Evolutionary conservation across 768 basidiomycete genomes (phyloP), one percentile per base, ranked within the genome.

Genomic region (Udeniomyces megalosporus): DNA sequence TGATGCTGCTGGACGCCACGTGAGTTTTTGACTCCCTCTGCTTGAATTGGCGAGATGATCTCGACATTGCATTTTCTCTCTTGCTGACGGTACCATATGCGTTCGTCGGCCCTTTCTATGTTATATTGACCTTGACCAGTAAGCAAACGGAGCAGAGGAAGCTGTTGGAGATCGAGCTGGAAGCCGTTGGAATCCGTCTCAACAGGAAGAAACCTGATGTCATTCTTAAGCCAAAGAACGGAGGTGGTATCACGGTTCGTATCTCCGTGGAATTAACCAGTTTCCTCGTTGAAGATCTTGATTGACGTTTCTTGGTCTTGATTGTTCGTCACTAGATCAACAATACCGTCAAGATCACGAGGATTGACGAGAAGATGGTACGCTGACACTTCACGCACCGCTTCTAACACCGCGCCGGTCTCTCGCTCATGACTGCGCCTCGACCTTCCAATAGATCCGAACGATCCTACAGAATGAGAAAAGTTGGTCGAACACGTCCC

Each of bases 121-220:
- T 75, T 97, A 34, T 78, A 78, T 92, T 32, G 90, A 92, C 69
- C 87, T 88, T 14, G 91, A 88, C 11, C 38, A 42, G 38, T 17
- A 93, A 93, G 73, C 86, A 84, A 12, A 58, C 45, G 7, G 89
- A 96, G 73, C 95, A 99, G 70, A 82, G 84, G 60, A 77, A 81
- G 53, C 78, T 93, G 64, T 77, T 97, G 28, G 95, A 97, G 73
- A 80, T 87, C 42, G 95, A 99, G 74, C 77, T 99, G 20, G 95
- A 99, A 70, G 88, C 92, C 4, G 92, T 99, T 44, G 95, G 95
- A 3, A 96, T 99, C 66, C 80, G 95, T 50, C 74, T 99, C 66
- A 99, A 99, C 76, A 86, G 86, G 69, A 78, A 75, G 61, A 85
- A 81, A 70, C 95, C 95, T 1, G 95, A 99, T 71, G 83, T 97